Base-by-base conservation (phyloP, 2,329 filamentous ascomycete genomes). In the Claviceps paspali region DNA sequence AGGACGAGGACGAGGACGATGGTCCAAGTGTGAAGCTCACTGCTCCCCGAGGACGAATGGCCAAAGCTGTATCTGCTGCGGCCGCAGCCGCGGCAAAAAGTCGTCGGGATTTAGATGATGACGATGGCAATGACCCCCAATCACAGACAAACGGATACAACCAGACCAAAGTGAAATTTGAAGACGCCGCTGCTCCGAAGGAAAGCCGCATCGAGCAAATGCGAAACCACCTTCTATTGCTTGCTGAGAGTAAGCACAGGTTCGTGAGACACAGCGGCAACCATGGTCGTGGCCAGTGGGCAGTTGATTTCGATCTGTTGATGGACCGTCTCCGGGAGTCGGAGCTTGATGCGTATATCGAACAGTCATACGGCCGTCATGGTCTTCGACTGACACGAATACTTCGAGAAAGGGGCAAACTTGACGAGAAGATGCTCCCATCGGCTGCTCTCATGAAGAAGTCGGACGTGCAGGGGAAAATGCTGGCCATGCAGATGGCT, bases 401-500 rank as follows among this genome's bases (percentile, higher is more conserved):
- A 38, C 69, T 98, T 15, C 73, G 81, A 28, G 78, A 82, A 41
- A 85, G 87, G 52, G 91, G 91, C 37, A 94, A 91, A 52, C 67
- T 96, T n/a, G 88, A 96, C 47, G 91, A 98, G 57, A 93, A 92
- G 57, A 79, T 82, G 42, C 68, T 95, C 10, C 81, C 82, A 27
- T 77, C 78, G 35, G 69, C 86, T 39, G 82, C 82, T 37, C 72
- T 98, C 42, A 79, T 95, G 65, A 80, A 81, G 40, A 83, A 88
- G 49, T 77, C 80, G 40, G 84, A 94, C 37, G 75, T 96, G 18
- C 83, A 91, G 33, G 76, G 79, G 40, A 81, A 86, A 43, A 79
- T 96, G 58, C 79, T 83, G 11, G 76, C 79, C 43, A 82, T 98
- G 70, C 83, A 93, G 47, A 78, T 85, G 55, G 76, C 77, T 14